Evolutionary conservation across 106 monocot genomes (phyloP).

Genomic region (Allium fistulosum): DNA sequence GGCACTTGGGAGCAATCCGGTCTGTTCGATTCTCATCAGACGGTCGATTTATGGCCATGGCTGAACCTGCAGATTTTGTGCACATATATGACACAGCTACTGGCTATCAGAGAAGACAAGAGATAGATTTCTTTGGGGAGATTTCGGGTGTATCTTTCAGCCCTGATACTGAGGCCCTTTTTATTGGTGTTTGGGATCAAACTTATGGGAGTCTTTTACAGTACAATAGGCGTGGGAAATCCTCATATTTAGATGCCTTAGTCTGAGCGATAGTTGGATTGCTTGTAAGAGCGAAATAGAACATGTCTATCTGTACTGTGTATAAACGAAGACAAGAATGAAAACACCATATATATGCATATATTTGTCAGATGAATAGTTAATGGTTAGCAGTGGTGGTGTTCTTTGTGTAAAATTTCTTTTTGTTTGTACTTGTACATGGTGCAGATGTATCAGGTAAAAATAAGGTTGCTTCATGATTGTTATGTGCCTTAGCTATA

Average conservation of each 20-base stretch:
- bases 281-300: too few species aligned
- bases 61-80: constrained; percentile 35
- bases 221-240: constrained; percentile 13
- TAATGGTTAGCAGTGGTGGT: too few species aligned
- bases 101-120: constrained; percentile 18
- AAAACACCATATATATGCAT: too few species aligned
- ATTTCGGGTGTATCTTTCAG: constrained; percentile 41
- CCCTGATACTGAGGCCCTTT: constrained; percentile 41
- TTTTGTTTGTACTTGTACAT: too few species aligned
- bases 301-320: too few species aligned
- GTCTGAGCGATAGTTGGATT: too few species aligned
- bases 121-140: constrained; percentile 33
- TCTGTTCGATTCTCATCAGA: constrained; percentile 23
- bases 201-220: constrained; percentile 43
- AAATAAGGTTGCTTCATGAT: too few species aligned
- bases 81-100: constrained; percentile 19
- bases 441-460: too few species aligned
- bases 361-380: too few species aligned
- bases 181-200: constrained; percentile 42
- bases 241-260: background rate
- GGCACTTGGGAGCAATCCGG: constrained; percentile 19
- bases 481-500: too few species aligned
- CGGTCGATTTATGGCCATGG: constrained; percentile 29
- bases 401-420: too few species aligned
- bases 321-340: too few species aligned